Evolutionary conservation across 768 basidiomycete genomes (phyloP).

Genomic region (Boletus pseudo-olivaceus): DNA sequence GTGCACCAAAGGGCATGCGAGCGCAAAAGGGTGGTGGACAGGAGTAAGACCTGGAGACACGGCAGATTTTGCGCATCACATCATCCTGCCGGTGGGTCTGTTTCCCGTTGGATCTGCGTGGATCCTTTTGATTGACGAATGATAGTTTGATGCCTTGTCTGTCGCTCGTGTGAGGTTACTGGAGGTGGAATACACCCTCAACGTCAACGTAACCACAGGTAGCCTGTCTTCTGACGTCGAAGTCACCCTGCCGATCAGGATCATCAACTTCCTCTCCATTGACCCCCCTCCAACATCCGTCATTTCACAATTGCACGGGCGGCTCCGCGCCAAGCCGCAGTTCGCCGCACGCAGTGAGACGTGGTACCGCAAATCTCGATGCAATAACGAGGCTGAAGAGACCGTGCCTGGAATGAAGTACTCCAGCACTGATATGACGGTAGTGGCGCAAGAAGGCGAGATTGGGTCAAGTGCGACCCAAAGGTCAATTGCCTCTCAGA

Average conservation of each 20-base stretch:
- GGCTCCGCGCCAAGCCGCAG: constrained; percentile 24
- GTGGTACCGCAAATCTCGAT: constrained; percentile 30
- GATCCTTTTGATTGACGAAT: constrained; percentile 2
- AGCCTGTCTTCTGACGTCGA: constrained; percentile 58
- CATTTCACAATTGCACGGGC: constrained; percentile 18
- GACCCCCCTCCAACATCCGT: constrained; percentile 63
- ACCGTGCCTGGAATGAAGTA: constrained; percentile 35
- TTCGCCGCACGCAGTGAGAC: constrained; percentile 21
- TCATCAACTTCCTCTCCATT: constrained; percentile 83
- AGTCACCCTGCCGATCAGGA: constrained; percentile 68
- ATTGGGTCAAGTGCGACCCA: constrained; percentile 3
- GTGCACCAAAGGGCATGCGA: constrained; percentile 64
- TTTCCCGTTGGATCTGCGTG: background rate
- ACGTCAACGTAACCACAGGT: constrained; percentile 59
- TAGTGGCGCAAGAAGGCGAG: constrained; percentile 23
- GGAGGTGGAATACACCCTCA: constrained; percentile 73
- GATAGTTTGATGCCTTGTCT: constrained; percentile 65
- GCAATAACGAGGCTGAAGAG: constrained; percentile 14
- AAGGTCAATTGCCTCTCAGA: constrained; percentile 4
- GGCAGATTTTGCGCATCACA: constrained; percentile 61
- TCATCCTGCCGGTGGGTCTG: constrained; percentile 69
- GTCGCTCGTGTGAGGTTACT: constrained; percentile 65
- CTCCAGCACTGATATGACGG: constrained; percentile 24
- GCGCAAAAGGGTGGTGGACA: constrained; percentile 87
- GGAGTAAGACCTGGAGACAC: constrained; percentile 66